Percentiles rank a stretch among this genome's conserved stretches.
These are phyloP conservation scores for Nakazawaea peltata DNA, from an alignment of 805 yeast genomes.

Conservation along the genomic window DNA sequence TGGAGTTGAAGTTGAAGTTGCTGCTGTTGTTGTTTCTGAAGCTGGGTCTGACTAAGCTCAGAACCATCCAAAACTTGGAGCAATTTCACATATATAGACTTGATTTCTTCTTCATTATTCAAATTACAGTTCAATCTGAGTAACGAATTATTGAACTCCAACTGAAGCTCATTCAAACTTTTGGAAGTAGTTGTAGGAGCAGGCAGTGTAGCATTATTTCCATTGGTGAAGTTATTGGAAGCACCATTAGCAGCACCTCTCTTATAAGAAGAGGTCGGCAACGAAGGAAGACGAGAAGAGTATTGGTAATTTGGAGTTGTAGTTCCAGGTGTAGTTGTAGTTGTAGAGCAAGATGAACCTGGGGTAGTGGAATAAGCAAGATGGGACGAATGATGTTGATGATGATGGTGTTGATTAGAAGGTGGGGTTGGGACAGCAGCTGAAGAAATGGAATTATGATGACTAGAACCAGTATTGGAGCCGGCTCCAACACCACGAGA, in stretches of 20 bases:
- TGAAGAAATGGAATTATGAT: background rate
- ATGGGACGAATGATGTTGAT: too few species aligned
- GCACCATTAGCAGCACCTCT: too few species aligned
- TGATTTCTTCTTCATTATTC: constrained; percentile 8
- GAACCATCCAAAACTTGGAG: constrained; percentile 1
- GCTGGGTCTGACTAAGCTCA: constrained; percentile 1
- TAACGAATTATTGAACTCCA: constrained; percentile 9
- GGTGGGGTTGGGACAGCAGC: background rate
- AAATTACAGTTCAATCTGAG: constrained; percentile 7
- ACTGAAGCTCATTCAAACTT: constrained; percentile 9
- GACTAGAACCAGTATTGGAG: too few species aligned
- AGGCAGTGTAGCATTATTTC: background rate
- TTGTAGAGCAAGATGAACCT: background rate
- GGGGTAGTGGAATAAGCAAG: background rate
- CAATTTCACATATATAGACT: constrained; percentile 2
- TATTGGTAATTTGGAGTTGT: constrained; percentile 1
- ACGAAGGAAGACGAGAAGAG: constrained; percentile 8
- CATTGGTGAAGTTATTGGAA: background rate
- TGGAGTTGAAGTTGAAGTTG: constrained; percentile 5
- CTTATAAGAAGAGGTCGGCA: background rate
- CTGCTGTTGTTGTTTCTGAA: too few species aligned
- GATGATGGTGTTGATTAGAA: background rate
- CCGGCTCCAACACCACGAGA: too few species aligned
- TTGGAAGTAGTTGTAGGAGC: background rate
- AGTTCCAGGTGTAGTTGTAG: background rate